Evolutionary conservation across 768 basidiomycete species (phyloP).

Genomic region (Thelephora aurantiotincta): DNA sequence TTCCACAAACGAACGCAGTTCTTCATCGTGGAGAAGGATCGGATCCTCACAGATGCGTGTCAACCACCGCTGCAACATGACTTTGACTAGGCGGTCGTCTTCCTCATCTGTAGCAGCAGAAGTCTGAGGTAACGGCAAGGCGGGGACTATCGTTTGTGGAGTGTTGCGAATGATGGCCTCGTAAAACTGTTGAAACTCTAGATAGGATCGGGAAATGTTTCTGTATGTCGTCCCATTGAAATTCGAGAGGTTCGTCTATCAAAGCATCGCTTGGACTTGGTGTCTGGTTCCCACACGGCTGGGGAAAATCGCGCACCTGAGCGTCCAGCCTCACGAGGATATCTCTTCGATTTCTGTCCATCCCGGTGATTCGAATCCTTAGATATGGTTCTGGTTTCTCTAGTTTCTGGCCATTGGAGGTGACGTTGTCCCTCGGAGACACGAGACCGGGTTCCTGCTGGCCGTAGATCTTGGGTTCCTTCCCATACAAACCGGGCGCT

Average conservation of each 20-base stretch:
- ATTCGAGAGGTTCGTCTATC: slow-evolving; percentile 84
- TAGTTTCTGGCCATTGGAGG: slow-evolving; percentile 54
- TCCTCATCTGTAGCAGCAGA: slow-evolving; percentile 97
- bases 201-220: slow-evolving; percentile 88
- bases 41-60: slow-evolving; percentile 86
- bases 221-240: slow-evolving; percentile 83
- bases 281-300: not conserved
- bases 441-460: slow-evolving; percentile 75
- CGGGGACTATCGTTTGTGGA: slow-evolving; percentile 93
- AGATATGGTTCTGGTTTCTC: slow-evolving; percentile 78
- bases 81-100: slow-evolving; percentile 89
- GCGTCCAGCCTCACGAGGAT: slow-evolving; percentile 91
- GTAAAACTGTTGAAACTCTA: slow-evolving; percentile 90
- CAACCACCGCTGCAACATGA: slow-evolving; percentile 92
- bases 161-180: slow-evolving; percentile 81
- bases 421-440: slow-evolving; percentile 52
- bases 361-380: slow-evolving; percentile 73
- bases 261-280: not conserved
- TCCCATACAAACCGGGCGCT: slow-evolving; percentile 50
- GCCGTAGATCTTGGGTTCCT: slow-evolving; percentile 77
- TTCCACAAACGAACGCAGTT: slow-evolving; percentile 89
- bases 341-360: slow-evolving; percentile 93
- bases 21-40: slow-evolving; percentile 80
- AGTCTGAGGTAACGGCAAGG: slow-evolving; percentile 89
- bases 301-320: slow-evolving; percentile 46